Percentiles rank a stretch among this genome's conserved stretches.
phyloP scores from a whole-genome alignment of 1,139 yeast species.

The Kodamaea derodonti region DNA sequence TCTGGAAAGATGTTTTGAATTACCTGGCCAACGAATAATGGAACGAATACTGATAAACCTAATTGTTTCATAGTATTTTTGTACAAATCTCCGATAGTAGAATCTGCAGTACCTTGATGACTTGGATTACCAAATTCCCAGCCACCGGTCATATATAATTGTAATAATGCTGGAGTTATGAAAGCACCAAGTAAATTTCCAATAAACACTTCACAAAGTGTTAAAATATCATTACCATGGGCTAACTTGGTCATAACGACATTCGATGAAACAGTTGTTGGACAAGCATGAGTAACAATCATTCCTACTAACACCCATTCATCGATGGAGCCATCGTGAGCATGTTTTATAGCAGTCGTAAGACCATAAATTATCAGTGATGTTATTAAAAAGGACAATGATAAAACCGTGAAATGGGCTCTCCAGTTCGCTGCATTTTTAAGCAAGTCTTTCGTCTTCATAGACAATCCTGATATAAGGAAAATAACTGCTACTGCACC shows the following conservation, averaged over 20 bases:
- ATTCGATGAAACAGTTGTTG: slow-evolving; percentile 86
- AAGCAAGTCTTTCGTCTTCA: slow-evolving; percentile 59
- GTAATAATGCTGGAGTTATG: slow-evolving; percentile 78
- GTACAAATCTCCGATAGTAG: slow-evolving; percentile 56
- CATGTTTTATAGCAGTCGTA: slow-evolving; percentile 59
- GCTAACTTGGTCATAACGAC: slow-evolving; percentile 89
- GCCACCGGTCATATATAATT: slow-evolving; percentile 56
- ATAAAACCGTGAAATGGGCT: slow-evolving; percentile 69
- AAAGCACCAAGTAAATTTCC: slow-evolving; percentile 86
- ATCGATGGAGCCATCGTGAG: slow-evolving; percentile 57
- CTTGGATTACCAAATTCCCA: slow-evolving; percentile 88
- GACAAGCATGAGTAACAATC: slow-evolving; percentile 79
- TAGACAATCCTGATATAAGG: slow-evolving; percentile 73
- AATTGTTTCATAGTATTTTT: slow-evolving; percentile 78
- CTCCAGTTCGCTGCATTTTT: slow-evolving; percentile 71
- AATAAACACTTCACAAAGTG: slow-evolving; percentile 78
- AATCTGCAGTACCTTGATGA: slow-evolving; percentile 38
- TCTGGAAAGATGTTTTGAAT: slow-evolving; percentile 66
- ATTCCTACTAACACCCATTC: slow-evolving; percentile 76
- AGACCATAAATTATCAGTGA: slow-evolving; percentile 74
- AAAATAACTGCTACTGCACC: slow-evolving; percentile 87
- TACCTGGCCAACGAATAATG: slow-evolving; percentile 84
- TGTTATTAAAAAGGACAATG: slow-evolving; percentile 70
- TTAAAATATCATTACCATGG: slow-evolving; percentile 73
- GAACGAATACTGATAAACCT: slow-evolving; percentile 79